These are phyloP conservation scores for Ogataea parapolymorpha DNA, from an alignment of 805 yeast genomes.

Conservation along the genomic window DNA sequence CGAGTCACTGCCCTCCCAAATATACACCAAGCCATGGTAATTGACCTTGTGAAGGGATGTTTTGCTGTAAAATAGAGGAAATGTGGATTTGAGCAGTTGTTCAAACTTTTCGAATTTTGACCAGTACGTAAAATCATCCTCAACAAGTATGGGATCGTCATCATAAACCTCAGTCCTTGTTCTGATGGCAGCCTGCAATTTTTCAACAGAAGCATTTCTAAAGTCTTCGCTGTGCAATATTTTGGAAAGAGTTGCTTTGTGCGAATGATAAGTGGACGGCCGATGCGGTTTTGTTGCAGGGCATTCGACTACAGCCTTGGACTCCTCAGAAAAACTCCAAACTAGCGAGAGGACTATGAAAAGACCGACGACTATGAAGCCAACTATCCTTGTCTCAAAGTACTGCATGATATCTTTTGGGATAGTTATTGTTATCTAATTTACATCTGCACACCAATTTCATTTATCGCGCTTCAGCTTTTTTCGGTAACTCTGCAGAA, in stretches of 20 bases:
- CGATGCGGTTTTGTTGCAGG: slow-evolving; percentile 21
- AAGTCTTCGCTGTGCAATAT: slow-evolving; percentile 38
- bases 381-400: not conserved
- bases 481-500: too few relatives aligned
- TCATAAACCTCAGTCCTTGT: slow-evolving; percentile 67
- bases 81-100: slow-evolving; percentile 36
- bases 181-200: slow-evolving; percentile 56
- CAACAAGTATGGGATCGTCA: slow-evolving; percentile 41
- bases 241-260: slow-evolving; percentile 31
- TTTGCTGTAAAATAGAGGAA: slow-evolving; percentile 37
- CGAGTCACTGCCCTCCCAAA: slow-evolving; percentile 41
- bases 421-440: too few relatives aligned
- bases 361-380: not conserved
- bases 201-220: slow-evolving; percentile 40
- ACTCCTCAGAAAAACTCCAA: not conserved
- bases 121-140: slow-evolving; percentile 49
- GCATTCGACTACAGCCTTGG: slow-evolving; percentile 8
- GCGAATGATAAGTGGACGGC: slow-evolving; percentile 32
- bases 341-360: not conserved
- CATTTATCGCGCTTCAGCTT: too few relatives aligned
- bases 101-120: slow-evolving; percentile 35
- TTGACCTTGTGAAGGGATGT: slow-evolving; percentile 39
- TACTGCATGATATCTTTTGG: not conserved
- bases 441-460: too few relatives aligned
- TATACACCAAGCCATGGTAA: slow-evolving; percentile 42